Base-by-base conservation (phyloP, 1,284 basidiomycete genomes). In the Cryptococcus sp. region DNA sequence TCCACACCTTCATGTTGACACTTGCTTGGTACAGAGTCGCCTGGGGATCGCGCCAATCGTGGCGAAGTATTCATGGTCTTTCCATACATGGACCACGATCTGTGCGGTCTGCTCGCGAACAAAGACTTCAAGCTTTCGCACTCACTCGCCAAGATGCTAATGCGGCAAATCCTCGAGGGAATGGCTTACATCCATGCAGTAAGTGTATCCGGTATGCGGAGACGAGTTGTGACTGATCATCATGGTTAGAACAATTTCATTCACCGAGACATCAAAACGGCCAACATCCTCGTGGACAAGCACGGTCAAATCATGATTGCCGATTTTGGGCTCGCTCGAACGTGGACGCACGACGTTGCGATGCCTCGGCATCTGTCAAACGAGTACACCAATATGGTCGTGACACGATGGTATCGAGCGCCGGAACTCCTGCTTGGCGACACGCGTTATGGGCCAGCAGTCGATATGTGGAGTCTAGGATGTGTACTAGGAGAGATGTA, bases 401-500 rank as follows among this genome's bases (percentile, higher is more conserved):
- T 99, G n/a, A 99, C 95, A 10, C 82, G 94, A 45, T 99, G 96
- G 95, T 99, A 99, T 74, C 86, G 96, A 29, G 94, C 96, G 5
- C 95, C 96, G 0, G 95, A 99, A 80, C 81, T 99, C 2, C 81
- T 99, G 17, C 83, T 98, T 5, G 94, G 95, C 43, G 89, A 91
- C 38, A 83, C 87, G 49, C 85, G 89, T 64, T 99, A 99, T 72
- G 91, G 91, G 4, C 90, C 91, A 0, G 91, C 93, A 63, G 89
- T 99, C 50, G 95, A 99, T 77, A 87, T 99, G 74, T 99, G 95
- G 96, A 93, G 94, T n/a, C 86, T 98, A 51, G 95, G 94, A 84
- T 93, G 94, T 77, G 91, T 99, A 38, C 80, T 99, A 17, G 95
- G 89, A 23, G 95, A 99, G 78, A 98, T 99, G 93, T 94, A 93